Conservation (phyloP, 2,329 filamentous ascomycete genomes). For the Ambrosiella cleistominuta region DNA sequence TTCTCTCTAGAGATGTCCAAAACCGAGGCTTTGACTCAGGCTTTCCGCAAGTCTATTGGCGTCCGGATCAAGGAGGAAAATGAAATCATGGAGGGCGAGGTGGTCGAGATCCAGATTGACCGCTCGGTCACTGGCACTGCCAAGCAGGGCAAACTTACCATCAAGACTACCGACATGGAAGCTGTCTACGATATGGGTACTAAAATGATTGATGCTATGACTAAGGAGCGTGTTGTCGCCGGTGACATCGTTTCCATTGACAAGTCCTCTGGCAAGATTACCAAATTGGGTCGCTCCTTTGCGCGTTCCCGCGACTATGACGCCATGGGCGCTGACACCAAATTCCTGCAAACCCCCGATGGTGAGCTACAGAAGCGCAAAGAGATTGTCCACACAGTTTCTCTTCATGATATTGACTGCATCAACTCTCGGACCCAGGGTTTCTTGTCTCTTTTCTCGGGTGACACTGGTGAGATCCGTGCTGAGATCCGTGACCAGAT, state of each 20-base stretch:
- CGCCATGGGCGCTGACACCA: conserved; percentile 95
- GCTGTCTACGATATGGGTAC: conserved; percentile 98
- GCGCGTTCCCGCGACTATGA: conserved; percentile 94
- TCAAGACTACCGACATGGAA: conserved; percentile 99
- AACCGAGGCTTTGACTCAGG: conserved; percentile 92
- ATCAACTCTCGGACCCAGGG: conserved; percentile 99
- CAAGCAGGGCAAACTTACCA: conserved; percentile 97
- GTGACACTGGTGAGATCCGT: conserved; percentile 93
- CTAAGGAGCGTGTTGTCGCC: conserved; percentile 96
- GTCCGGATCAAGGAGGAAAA: conserved; percentile 98
- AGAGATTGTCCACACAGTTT: conserved; percentile 93
- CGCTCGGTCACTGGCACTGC: conserved; percentile 88
- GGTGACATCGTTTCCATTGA: conserved; percentile 97
- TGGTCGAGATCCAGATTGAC: conserved; percentile 97
- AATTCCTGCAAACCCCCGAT: conserved; percentile 94
- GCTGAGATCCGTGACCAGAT: conserved; percentile 97
- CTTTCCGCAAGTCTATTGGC: conserved; percentile 96
- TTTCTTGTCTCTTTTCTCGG: conserved; percentile 90
- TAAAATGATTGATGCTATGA: conserved; percentile 99
- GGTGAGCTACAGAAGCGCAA: conserved; percentile 94
- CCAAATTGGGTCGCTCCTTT: conserved; percentile 87
- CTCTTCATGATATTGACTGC: conserved; percentile 94
- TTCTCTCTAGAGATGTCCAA: conserved; percentile 99
- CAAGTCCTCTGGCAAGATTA: conserved; percentile 96
- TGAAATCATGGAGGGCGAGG: conserved; percentile 97